Base-by-base conservation (phyloP, 805 yeast species). In the Nadsonia fulvescens region DNA sequence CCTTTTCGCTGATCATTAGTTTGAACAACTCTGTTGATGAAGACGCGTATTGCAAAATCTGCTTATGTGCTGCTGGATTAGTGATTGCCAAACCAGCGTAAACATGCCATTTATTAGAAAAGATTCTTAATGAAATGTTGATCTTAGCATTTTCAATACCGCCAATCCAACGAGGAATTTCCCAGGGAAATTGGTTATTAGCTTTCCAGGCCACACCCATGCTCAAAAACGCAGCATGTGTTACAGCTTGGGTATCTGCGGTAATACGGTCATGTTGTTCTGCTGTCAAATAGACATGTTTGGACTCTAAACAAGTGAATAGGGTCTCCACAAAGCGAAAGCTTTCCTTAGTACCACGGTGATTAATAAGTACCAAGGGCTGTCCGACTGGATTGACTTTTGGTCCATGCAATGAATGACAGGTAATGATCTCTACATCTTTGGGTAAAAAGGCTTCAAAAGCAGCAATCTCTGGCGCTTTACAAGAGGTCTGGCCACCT, bases 401-500 rank as follows among this genome's bases (percentile, higher is more conserved):
- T 4, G 98, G 96, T 0, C 98, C 98, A 52, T 89, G 98, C 34
- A 89, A 56, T 0, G 95, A 82, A 46, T 89, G 98, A 13, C 91
- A 63, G 2, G 91, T 65, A 8, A 89, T 66, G 14, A 89, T 86
- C 23, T 78, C 76, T 4, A 70, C 73, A 51, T 89, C 96, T 1
- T 40, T 32, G 0, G 96, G 95, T 16, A 81, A 47, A 37, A 63
- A 53, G 23, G 57, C 54, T 39, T 82, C 94, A 46, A 89, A 78
- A 1, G 95, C 93, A 9, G 51, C 58, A 14, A 89, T 74, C 44
- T 89, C 98, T 1, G 92, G 91, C 14, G 66, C 71, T 43, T 89
- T 89, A 51, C 96, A 86, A 6, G 93, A 77, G 0, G 98, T 83
- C 50, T 89, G 98, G 5, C 98, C 98, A n/a, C 96, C 98, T 4